Conservation (phyloP, 1,284 basidiomycete genomes). For the Ustilago hordei region DNA sequence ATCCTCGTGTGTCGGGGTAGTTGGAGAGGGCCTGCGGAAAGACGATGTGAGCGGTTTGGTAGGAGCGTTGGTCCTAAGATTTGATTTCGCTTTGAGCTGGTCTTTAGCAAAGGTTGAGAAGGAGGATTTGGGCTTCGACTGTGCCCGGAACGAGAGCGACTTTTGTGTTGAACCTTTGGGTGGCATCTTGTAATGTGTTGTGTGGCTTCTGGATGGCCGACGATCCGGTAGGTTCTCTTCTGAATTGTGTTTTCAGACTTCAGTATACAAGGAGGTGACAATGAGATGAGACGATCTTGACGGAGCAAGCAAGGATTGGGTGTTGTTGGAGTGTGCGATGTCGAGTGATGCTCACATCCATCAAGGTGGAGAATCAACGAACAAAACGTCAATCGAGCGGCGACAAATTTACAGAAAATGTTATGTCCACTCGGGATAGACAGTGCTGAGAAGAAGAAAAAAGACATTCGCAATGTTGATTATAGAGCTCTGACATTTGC, state of each 20-base stretch:
- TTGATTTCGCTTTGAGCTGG: constrained; percentile 27
- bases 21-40: constrained; percentile 13
- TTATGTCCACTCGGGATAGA: not conserved
- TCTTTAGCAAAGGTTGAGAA: constrained; percentile 40
- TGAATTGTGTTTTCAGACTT: not conserved
- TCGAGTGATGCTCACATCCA: constrained; percentile 7
- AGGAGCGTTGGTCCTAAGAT: constrained; percentile 22
- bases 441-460: too few relatives aligned
- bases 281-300: not conserved
- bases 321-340: not conserved
- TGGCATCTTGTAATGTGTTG: constrained; percentile 14
- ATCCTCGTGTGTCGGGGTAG: constrained; percentile 12
- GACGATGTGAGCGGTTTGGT: constrained; percentile 23
- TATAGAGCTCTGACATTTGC: not conserved
- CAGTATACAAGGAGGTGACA: not conserved
- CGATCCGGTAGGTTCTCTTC: not conserved
- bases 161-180: constrained; percentile 41
- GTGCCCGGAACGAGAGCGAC: constrained; percentile 37
- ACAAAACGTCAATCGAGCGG: constrained; percentile 6
- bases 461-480: not conserved
- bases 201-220: not conserved
- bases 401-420: not conserved
- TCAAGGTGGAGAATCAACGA: constrained; percentile 23
- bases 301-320: not conserved
- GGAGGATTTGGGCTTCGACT: constrained; percentile 47